A percentile compares a stretch with the other conserved stretches of the same genome.
Conservation (phyloP, 768 basidiomycete species). For the Boletus vinaceobasis region DNA sequence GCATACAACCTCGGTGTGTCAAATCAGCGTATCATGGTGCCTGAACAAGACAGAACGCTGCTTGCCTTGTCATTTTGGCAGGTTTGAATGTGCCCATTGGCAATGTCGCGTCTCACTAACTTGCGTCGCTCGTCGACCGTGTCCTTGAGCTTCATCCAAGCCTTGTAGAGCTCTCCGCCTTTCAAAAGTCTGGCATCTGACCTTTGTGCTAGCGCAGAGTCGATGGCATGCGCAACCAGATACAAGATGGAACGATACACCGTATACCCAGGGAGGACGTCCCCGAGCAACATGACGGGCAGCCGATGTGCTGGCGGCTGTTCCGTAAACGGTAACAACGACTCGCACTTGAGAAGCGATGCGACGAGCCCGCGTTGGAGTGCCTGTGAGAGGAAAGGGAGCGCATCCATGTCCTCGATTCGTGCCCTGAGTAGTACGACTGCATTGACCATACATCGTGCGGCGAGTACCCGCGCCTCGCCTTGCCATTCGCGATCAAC, state of each 20-base stretch:
- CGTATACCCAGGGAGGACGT: slow-evolving; percentile 23
- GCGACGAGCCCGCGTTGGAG: slow-evolving; percentile 18
- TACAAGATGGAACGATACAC: slow-evolving; percentile 25
- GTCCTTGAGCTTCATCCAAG: slow-evolving; percentile 21
- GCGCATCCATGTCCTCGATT: slow-evolving; percentile 24
- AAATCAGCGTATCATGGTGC: background rate
- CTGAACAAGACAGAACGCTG: background rate
- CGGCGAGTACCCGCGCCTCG: slow-evolving; percentile 10
- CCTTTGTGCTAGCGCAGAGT: slow-evolving; percentile 1
- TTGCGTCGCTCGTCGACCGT: slow-evolving; percentile 17
- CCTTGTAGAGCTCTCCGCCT: slow-evolving; percentile 17
- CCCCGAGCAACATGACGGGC: slow-evolving; percentile 11
- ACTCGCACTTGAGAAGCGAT: slow-evolving; percentile 25
- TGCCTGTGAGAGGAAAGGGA: slow-evolving; percentile 26
- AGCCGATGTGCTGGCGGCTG: slow-evolving; percentile 5
- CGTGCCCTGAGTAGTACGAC: slow-evolving; percentile 14
- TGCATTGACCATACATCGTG: slow-evolving; percentile 22
- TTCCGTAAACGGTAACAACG: slow-evolving; percentile 17
- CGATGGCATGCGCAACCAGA: slow-evolving; percentile 9
- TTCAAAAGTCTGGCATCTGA: slow-evolving; percentile 13
- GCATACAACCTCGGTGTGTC: background rate
- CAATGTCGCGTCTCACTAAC: slow-evolving; percentile 16
- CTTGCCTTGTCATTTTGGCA: slow-evolving; percentile 26
- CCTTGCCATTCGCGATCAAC: slow-evolving; percentile 14
- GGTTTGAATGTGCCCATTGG: slow-evolving; percentile 21